phyloP scores from a whole-genome alignment of 768 basidiomycete genomes.

The Leccinum longicurvipes region DNA sequence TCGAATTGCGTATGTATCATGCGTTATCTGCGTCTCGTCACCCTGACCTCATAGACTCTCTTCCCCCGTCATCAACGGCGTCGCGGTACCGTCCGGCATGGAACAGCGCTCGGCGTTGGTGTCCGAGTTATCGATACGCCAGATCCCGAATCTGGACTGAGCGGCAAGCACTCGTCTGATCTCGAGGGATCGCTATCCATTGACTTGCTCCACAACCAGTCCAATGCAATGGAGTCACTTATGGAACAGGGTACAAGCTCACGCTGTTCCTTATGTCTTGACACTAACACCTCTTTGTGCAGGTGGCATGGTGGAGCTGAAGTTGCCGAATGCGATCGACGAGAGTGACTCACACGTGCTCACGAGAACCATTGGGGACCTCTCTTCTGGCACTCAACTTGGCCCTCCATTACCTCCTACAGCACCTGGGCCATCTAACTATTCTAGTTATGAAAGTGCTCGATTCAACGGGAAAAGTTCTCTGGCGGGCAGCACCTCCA shows the following conservation, averaged over 20 bases:
- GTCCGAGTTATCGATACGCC: constrained; percentile 39
- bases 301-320: constrained; percentile 61
- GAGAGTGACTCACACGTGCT: constrained; percentile 31
- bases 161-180: constrained; percentile 19
- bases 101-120: constrained; percentile 65
- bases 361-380: constrained; percentile 43
- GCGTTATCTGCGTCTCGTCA: constrained; percentile 10
- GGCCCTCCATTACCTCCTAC: constrained; percentile 18
- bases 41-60: constrained; percentile 7
- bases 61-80: constrained; percentile 5
- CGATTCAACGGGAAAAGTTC: neutral
- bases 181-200: constrained; percentile 28
- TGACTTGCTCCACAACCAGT: constrained; percentile 18
- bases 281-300: neutral
- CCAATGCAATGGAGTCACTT: constrained; percentile 56
- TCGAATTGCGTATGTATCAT: constrained; percentile 56
- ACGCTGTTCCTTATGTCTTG: neutral
- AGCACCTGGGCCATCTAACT: neutral
- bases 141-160: constrained; percentile 22
- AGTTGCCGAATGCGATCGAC: constrained; percentile 39
- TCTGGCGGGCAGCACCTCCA: constrained; percentile 1
- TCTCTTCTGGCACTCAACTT: constrained; percentile 37
- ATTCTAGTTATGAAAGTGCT: neutral
- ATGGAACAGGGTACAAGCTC: constrained; percentile 58
- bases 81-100: constrained; percentile 4